Base-by-base conservation (phyloP, 176 grass and related monocot species). In the Microstegium vimineum region DNA sequence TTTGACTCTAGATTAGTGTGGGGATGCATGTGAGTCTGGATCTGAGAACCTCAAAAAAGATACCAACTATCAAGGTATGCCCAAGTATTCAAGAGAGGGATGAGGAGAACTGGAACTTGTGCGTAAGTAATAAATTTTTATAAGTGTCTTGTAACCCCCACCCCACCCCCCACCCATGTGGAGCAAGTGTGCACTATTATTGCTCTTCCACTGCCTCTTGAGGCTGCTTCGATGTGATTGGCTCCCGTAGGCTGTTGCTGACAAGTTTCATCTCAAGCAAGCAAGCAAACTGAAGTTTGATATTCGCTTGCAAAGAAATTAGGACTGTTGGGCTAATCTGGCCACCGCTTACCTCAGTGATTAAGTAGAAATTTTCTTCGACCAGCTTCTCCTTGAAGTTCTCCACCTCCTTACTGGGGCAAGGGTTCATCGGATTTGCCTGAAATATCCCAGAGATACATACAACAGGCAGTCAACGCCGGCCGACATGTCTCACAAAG, bases 341-440 rank as follows among this genome's bases (percentile, higher is more conserved):
- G 18, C 5, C 5, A 42, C 20, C 5, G 51, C 20, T 1, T 75
- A 94, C 94, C 94, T 94, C 94, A 20, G 90, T 92, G 27, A 68
- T 90, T 1, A 97, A 75, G 83, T 94, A 97, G 76, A 94, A 89
- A 25, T 97, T 94, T 41, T 97, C 92, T 80, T 94, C 87, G 32
- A 92, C 65, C 73, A 97, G 43, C 77, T 82, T 90, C 76, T 94
- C 85, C 79, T 78, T 15, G 69, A 92, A 90, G 66, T 84, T 78
- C 2, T 67, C 73, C 33, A 92, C 79, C 68, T 81, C 46, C 2
- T 92, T 91, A 85, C 71, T 90, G 10, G 94, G 91, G 74, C 94
- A 97, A 17, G 85, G 64, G 40, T 92, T 80, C 94, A 97, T 97
- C 5, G 62, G 54, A 83, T 87, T 89, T 6, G 68, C 91, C 94